A percentile compares a stretch with the other conserved stretches of the same genome.
These are phyloP conservation scores for Przewalskia tangutica DNA, from an alignment of 257 asterid species.

Conservation along the genomic window DNA sequence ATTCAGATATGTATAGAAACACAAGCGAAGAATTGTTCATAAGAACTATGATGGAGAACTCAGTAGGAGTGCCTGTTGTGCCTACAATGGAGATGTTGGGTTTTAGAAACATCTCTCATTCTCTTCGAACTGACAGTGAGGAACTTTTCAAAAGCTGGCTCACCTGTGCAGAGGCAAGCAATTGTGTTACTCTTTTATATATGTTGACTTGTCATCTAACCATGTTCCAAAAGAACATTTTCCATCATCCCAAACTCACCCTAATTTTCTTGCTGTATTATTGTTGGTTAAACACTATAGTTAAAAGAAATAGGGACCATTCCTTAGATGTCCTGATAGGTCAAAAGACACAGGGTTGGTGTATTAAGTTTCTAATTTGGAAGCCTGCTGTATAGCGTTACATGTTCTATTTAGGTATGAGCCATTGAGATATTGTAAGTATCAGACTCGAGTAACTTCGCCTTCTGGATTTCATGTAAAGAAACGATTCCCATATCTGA, in stretches of 20 bases:
- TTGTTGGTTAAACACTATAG: not conserved
- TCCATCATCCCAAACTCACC: not conserved
- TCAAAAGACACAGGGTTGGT: not conserved
- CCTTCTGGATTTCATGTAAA: not conserved
- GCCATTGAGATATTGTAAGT: not conserved
- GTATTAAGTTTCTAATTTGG: not conserved
- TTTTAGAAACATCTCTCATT: conserved; percentile 53
- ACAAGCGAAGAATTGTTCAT: conserved; percentile 76
- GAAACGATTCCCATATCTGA: not conserved
- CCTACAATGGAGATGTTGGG: conserved; percentile 92
- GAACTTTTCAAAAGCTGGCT: conserved; percentile 91
- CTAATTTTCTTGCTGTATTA: not conserved
- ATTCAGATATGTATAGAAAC: conserved; percentile 53
- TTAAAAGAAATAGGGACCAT: not conserved
- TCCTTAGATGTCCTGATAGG: not conserved
- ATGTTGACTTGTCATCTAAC: not conserved
- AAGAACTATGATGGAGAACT: conserved; percentile 68
- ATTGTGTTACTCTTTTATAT: not conserved
- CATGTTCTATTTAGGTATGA: not conserved
- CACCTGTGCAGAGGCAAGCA: conserved; percentile 70
- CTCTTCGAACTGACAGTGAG: conserved; percentile 56
- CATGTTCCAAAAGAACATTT: not conserved
- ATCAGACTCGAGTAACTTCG: not conserved
- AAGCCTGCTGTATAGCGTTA: not conserved
- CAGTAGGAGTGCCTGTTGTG: conserved; percentile 48